phyloP scores from a whole-genome alignment of 805 yeast species.

The Candida arabinofermentans region DNA sequence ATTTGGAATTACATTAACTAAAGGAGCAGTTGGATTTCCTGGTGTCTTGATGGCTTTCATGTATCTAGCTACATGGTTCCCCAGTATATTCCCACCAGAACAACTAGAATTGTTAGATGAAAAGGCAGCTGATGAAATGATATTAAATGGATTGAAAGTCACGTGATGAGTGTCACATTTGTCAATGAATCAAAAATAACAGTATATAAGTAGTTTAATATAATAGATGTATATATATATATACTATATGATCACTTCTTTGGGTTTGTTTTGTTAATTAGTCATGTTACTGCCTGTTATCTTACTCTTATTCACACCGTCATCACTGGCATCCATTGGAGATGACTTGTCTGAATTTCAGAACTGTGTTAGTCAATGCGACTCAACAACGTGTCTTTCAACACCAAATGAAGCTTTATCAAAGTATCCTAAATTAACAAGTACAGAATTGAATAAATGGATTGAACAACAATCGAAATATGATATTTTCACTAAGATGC shows the following conservation, averaged over 20 bases:
- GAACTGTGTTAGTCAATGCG: slow-evolving; percentile 53
- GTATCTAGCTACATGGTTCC: slow-evolving; percentile 60
- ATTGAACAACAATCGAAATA: slow-evolving; percentile 30
- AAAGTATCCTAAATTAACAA: slow-evolving; percentile 21
- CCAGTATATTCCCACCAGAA: slow-evolving; percentile 52
- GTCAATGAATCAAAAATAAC: slow-evolving; percentile 1
- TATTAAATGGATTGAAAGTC: slow-evolving; percentile 26
- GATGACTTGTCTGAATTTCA: slow-evolving; percentile 55
- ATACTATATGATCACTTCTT: too few relatives aligned
- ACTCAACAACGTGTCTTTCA: slow-evolving; percentile 28
- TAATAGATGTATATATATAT: not conserved
- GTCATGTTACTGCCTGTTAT: too few relatives aligned
- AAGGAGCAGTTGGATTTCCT: slow-evolving; percentile 94
- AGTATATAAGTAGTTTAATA: not conserved
- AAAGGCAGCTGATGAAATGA: slow-evolving; percentile 32
- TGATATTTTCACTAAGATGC: slow-evolving; percentile 35
- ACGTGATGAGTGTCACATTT: too few relatives aligned
- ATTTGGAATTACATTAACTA: slow-evolving; percentile 79
- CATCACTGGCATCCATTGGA: slow-evolving; percentile 49
- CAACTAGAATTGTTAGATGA: slow-evolving; percentile 62
- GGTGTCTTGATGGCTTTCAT: slow-evolving; percentile 73
- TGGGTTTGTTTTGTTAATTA: too few relatives aligned
- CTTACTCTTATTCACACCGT: not conserved
- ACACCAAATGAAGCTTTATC: slow-evolving; percentile 3
- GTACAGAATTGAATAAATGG: slow-evolving; percentile 24